These are phyloP conservation scores for Zymoseptoria pseudotritici DNA, from an alignment of 2,329 filamentous ascomycete species.

Conservation along the genomic window DNA sequence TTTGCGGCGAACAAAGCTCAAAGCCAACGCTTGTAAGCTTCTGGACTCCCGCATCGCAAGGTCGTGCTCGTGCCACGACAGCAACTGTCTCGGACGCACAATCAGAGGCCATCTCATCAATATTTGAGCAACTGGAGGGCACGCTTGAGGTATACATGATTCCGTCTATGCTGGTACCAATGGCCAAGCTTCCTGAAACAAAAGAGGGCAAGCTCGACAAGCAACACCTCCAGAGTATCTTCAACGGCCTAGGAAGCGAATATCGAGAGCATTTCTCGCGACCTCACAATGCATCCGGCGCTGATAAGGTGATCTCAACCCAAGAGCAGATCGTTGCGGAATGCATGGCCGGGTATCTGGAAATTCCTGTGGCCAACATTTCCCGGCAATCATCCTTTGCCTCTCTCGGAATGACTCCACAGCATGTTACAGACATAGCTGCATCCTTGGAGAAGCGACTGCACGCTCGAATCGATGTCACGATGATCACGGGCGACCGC, in stretches of 20 bases:
- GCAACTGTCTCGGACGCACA: slow-evolving; percentile 2
- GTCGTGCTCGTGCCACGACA: neutral
- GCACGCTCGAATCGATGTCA: slow-evolving; percentile 54
- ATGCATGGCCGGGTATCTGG: slow-evolving; percentile 47
- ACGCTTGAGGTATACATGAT: slow-evolving; percentile 70
- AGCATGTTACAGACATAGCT: slow-evolving; percentile 61
- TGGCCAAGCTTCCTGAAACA: slow-evolving; percentile 63
- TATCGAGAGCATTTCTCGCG: slow-evolving; percentile 39
- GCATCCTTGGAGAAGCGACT: slow-evolving; percentile 46
- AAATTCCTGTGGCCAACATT: slow-evolving; percentile 42
- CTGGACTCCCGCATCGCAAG: slow-evolving; percentile 47
- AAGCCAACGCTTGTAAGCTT: slow-evolving; percentile 59
- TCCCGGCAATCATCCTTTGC: slow-evolving; percentile 64
- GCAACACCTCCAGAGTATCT: slow-evolving; percentile 42
- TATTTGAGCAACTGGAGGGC: slow-evolving; percentile 51
- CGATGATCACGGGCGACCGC: slow-evolving; percentile 59
- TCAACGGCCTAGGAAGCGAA: slow-evolving; percentile 40
- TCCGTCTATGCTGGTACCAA: slow-evolving; percentile 63
- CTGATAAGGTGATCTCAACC: slow-evolving; percentile 43
- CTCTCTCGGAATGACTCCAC: slow-evolving; percentile 55
- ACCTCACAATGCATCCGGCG: slow-evolving; percentile 25
- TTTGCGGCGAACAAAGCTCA: slow-evolving; percentile 40
- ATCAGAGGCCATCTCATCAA: slow-evolving; percentile 9
- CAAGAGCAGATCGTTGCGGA: slow-evolving; percentile 51
- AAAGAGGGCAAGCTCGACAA: slow-evolving; percentile 68